Conservation (phyloP, 2,329 filamentous ascomycete species). For the Keithomyces neogunnii region DNA sequence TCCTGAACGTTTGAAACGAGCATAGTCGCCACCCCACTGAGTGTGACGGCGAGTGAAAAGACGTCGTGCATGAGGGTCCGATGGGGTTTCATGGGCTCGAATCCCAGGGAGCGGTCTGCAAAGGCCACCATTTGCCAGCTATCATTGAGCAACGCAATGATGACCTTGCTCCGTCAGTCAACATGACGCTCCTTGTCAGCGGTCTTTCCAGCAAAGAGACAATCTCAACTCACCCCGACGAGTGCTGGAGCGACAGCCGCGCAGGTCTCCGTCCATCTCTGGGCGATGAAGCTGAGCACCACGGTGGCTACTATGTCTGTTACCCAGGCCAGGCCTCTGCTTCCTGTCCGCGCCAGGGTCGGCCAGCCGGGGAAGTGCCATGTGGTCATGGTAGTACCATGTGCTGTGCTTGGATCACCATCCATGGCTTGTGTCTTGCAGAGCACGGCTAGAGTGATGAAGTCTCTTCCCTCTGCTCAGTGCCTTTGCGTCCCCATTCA, state of each 20-base stretch:
- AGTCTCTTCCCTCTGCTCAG: too few species aligned
- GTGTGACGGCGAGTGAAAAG: conserved; percentile 22
- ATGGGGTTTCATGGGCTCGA: conserved; percentile 17
- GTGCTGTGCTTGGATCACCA: neutral
- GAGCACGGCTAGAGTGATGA: too few species aligned
- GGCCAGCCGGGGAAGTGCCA: conserved; percentile 3
- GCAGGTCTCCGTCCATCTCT: conserved; percentile 20
- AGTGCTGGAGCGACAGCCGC: conserved; percentile 22
- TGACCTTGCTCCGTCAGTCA: neutral
- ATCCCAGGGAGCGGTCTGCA: conserved; percentile 16
- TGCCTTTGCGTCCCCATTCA: neutral
- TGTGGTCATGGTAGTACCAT: neutral
- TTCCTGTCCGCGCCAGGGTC: conserved; percentile 14
- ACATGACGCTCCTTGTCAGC: too few species aligned
- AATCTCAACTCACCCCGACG: conserved; percentile 19
- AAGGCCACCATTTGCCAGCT: conserved; percentile 27
- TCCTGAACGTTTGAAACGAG: conserved; percentile 15
- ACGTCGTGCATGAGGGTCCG: conserved; percentile 24
- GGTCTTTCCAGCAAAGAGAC: too few species aligned
- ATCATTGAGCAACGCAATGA: conserved; percentile 27
- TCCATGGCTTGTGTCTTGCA: neutral
- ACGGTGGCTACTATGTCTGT: conserved; percentile 22
- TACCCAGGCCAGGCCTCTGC: conserved; percentile 22
- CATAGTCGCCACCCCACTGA: conserved; percentile 26
- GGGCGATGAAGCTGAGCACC: conserved; percentile 22